These are phyloP conservation scores for Scutellaria baicalensis DNA, from an alignment of 257 asterid genomes.

Conservation along the genomic window DNA sequence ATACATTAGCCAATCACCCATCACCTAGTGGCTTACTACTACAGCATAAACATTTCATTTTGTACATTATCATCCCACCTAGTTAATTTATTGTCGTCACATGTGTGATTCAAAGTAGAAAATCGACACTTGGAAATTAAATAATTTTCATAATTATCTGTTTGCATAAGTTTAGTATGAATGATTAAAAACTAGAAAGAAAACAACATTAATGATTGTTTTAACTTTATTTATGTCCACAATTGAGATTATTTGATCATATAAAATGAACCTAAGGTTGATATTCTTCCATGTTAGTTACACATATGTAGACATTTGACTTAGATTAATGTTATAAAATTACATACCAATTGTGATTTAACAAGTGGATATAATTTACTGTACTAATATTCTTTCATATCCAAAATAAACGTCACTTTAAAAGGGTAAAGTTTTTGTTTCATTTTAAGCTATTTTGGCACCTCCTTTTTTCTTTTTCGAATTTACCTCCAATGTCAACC, in stretches of 20 bases:
- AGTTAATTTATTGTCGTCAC: not conserved
- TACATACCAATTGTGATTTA: not conserved
- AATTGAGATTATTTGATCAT: constrained; percentile 2
- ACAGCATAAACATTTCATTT: no score
- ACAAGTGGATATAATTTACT: not conserved
- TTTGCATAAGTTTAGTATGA: not conserved
- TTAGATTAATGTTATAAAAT: not conserved
- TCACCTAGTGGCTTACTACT: no score
- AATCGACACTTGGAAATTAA: not conserved
- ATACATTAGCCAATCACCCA: no score
- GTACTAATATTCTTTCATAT: not conserved
- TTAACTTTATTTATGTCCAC: not conserved
- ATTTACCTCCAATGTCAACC: no score
- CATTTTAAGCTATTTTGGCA: no score
- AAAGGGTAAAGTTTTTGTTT: no score
- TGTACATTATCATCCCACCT: not conserved
- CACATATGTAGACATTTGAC: not conserved
- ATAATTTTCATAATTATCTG: not conserved
- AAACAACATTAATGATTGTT: not conserved
- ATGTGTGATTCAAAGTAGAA: not conserved
- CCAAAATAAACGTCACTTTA: no score
- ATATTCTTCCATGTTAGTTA: not conserved
- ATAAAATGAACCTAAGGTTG: constrained; percentile 1
- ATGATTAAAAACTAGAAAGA: not conserved
- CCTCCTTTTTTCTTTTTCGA: no score